These are phyloP conservation scores for Camellia oleifera DNA, from an alignment of 179 eudicot genomes.

Conservation along the genomic window DNA sequence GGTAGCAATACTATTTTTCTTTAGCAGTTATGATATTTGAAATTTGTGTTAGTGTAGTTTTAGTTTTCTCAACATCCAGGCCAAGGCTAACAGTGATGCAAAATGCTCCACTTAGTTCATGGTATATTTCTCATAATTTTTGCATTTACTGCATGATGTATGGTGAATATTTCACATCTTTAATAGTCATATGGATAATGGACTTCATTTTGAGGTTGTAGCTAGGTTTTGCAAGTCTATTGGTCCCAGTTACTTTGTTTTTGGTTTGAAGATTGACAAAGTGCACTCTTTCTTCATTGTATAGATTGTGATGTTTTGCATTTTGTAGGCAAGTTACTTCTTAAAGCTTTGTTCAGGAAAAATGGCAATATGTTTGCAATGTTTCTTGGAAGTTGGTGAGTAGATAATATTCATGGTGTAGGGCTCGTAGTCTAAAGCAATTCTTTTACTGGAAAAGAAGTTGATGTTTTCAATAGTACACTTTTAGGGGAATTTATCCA, in stretches of 20 bases:
- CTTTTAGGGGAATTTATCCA: neutral
- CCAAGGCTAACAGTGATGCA: neutral
- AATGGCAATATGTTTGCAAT: neutral
- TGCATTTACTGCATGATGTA: neutral
- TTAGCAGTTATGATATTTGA: neutral
- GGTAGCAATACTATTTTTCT: neutral
- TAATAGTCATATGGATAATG: neutral
- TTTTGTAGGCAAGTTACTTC: neutral
- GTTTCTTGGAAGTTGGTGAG: constrained; percentile 11
- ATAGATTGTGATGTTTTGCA: neutral
- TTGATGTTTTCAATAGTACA: neutral
- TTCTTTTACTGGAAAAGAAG: neutral
- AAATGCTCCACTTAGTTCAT: neutral
- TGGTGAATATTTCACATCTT: neutral
- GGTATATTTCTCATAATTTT: neutral
- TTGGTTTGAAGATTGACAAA: constrained; percentile 1
- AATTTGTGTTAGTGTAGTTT: neutral
- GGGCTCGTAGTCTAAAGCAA: neutral
- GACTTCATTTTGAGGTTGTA: neutral
- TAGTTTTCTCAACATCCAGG: neutral
- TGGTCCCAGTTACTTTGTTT: neutral
- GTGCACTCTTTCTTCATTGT: neutral
- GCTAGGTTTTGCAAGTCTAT: neutral
- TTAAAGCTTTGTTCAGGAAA: neutral
- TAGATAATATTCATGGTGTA: neutral